phyloP scores from a whole-genome alignment of 2,329 filamentous ascomycete genomes.

The Exophiala sp. region DNA sequence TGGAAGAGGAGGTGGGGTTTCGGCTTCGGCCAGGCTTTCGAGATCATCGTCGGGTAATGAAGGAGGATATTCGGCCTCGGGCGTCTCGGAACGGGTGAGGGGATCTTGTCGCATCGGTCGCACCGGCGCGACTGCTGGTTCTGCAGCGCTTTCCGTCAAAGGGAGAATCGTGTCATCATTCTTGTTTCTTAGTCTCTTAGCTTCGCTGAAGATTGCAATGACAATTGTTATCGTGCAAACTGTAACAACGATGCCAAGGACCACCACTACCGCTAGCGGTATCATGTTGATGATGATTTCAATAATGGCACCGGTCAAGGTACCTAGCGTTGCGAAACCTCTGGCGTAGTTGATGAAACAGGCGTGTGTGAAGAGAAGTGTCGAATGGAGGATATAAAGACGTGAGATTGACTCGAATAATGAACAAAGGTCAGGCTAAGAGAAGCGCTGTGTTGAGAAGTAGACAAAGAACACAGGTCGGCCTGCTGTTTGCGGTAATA shows the following conservation, averaged over 20 bases:
- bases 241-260: constrained; percentile 13
- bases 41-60: constrained; percentile 10
- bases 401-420: no score
- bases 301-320: neutral
- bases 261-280: constrained; percentile 12
- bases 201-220: constrained; percentile 14
- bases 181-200: neutral
- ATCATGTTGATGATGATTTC: constrained; percentile 10
- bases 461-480: no score
- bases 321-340: no score
- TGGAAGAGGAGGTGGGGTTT: constrained; percentile 5
- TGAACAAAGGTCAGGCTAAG: no score
- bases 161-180: constrained; percentile 5
- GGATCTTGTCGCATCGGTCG: neutral
- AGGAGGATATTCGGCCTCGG: constrained; percentile 20
- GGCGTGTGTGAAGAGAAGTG: neutral
- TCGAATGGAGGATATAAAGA: no score
- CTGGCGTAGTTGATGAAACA: no score
- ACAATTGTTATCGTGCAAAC: constrained; percentile 11
- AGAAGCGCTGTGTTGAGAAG: no score
- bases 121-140: neutral
- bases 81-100: constrained; percentile 2
- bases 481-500: no score
- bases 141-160: constrained; percentile 4
- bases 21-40: constrained; percentile 1